A percentile compares a stretch with the other conserved stretches of the same genome.
phyloP scores from a whole-genome alignment of 805 yeast species.

The Kuraishia piskuri region DNA sequence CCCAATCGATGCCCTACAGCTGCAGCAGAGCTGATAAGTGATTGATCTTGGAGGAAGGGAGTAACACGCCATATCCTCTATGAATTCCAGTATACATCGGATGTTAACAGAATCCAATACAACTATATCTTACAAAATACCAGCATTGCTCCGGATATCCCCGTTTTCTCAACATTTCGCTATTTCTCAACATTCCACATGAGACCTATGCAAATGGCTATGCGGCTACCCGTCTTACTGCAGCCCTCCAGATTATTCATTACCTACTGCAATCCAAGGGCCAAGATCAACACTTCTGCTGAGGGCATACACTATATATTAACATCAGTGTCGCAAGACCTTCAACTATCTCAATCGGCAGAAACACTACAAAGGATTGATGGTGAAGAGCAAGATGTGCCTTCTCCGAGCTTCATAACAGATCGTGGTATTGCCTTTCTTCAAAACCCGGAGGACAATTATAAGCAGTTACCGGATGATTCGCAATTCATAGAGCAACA shows the following conservation, averaged over 20 bases:
- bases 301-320: conserved; percentile 1
- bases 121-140: no score
- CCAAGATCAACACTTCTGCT: conserved; percentile 1
- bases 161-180: no score
- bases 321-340: background rate
- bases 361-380: background rate
- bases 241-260: background rate
- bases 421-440: background rate
- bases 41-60: no score
- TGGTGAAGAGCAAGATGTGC: background rate
- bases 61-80: no score
- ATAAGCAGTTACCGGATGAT: conserved; percentile 44
- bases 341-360: background rate
- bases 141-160: no score
- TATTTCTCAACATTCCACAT: no score
- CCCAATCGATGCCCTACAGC: no score
- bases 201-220: background rate
- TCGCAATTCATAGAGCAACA: conserved; percentile 42
- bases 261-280: background rate
- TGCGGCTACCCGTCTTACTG: background rate
- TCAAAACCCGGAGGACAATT: conserved; percentile 13
- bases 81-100: no score
- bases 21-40: background rate
- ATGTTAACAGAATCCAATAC: no score
- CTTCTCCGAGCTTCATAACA: background rate